Conservation (phyloP, 2,329 filamentous ascomycete species). For the Trichoderma atrobrunneum region DNA sequence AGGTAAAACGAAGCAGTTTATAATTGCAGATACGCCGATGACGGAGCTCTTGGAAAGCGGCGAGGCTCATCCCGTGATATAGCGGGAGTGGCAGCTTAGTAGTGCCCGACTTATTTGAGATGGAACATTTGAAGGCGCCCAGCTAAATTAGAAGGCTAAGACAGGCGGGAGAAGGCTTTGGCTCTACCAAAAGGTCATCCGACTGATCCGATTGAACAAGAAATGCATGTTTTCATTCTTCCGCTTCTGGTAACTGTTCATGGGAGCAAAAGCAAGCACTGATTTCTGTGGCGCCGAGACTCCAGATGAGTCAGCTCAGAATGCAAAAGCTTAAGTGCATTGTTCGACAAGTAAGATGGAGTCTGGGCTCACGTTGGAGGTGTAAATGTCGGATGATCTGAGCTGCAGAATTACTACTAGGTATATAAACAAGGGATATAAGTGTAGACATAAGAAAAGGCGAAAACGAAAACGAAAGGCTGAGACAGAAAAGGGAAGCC, state of each 20-base stretch:
- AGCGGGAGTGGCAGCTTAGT: neutral
- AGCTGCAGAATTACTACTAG: neutral
- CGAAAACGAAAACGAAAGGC: conserved; percentile 16
- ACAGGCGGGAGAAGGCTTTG: neutral
- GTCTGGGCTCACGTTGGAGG: neutral
- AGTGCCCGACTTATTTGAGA: neutral
- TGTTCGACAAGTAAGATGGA: neutral
- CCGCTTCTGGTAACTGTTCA: neutral
- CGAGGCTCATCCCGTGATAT: neutral
- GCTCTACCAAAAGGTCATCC: neutral
- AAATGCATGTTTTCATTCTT: neutral
- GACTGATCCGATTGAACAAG: conserved; percentile 3
- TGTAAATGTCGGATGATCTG: neutral
- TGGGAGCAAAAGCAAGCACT: neutral
- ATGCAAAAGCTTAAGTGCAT: neutral
- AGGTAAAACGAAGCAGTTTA: neutral
- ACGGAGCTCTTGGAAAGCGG: neutral
- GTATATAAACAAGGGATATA: neutral
- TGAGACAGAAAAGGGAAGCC: neutral
- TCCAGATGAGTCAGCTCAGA: conserved; percentile 6
- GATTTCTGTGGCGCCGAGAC: neutral
- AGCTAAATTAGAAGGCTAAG: neutral
- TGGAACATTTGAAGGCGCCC: neutral
- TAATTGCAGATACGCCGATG: neutral
- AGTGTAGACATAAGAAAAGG: neutral